Evolutionary conservation across 1,284 basidiomycete genomes (phyloP).

Genomic region (Tranzscheliella williamsii): DNA sequence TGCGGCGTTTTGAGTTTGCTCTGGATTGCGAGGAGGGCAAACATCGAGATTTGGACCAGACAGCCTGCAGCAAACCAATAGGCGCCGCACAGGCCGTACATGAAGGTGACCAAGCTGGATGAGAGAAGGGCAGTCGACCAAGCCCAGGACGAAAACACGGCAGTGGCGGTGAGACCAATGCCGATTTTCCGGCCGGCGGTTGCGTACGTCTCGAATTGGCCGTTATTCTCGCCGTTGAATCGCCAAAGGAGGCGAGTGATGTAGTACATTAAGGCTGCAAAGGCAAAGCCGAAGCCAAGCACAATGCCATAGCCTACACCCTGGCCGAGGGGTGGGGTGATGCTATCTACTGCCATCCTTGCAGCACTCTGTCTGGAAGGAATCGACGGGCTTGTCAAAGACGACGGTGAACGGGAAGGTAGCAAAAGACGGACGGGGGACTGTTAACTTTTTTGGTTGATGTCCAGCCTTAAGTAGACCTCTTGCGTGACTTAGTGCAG

Average conservation of each 20-base stretch:
- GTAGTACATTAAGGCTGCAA: constrained; percentile 45
- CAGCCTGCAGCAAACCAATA: constrained; percentile 47
- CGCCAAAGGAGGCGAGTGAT: constrained; percentile 32
- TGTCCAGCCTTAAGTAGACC: too few relatives aligned
- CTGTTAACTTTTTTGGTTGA: too few relatives aligned
- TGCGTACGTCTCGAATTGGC: constrained; percentile 46
- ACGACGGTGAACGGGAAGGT: too few relatives aligned
- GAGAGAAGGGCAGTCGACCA: constrained; percentile 54
- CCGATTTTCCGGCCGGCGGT: constrained; percentile 47
- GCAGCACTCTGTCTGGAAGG: too few relatives aligned
- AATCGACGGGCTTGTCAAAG: too few relatives aligned
- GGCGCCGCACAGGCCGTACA: constrained; percentile 38
- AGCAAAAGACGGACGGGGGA: too few relatives aligned
- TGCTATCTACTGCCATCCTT: constrained; percentile 29
- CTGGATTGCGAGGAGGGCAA: constrained; percentile 46
- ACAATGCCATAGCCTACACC: constrained; percentile 58
- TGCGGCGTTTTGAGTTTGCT: constrained; percentile 41
- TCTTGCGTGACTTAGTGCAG: too few relatives aligned
- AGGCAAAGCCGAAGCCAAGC: constrained; percentile 55
- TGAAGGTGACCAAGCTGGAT: constrained; percentile 28
- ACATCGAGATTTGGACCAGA: constrained; percentile 42
- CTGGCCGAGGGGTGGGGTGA: constrained; percentile 45
- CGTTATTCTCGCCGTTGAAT: constrained; percentile 37
- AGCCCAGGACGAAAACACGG: constrained; percentile 49
- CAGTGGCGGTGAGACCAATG: constrained; percentile 51